Evolutionary conservation across 441 rosid genomes (phyloP), one percentile per base, ranked within the genome.

Genomic region (Arabidopsis lyrata): DNA sequence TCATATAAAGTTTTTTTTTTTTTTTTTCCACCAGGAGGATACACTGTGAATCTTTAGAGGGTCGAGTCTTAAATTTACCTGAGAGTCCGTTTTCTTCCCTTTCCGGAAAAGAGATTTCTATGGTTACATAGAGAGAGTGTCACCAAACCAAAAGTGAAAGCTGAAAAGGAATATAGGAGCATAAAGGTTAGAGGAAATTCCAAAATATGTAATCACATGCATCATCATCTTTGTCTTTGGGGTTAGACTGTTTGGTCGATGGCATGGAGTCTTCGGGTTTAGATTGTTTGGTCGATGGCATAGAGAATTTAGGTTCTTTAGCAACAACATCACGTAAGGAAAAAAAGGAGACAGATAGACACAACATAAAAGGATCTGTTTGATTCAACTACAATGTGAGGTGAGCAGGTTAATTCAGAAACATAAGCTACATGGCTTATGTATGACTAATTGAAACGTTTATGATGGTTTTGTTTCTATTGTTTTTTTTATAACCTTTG

Each of bases 1-100:
- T 36, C 29, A 61, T 48, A 8, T 16, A 45, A 14, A 66, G 22
- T 20, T 20, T 20, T 20, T 20, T 20, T 20, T 11, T 8, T 20
- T 16, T 24, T 44, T 77, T 73, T 50, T n/a, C 54, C 5, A 14
- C 27, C 39, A 76, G 70, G 52, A 47, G 54, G 4, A 47, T 76
- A 14, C 45, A 55, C 41, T 62, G 54, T 63, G 75, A 69, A 54
- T 12, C 54, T 57, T 54, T 76, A 53, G 75, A 87, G 81, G 84
- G 77, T 79, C 86, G 83, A 74, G 90, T 84, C 69, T 59, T 85
- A 24, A 75, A 87, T 73, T 95, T 91, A 79, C 97, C 98, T 0
- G 93, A 94, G 66, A 91, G 95, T 82, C 95, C 95, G 3, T 94
- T 94, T 78, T 88, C 97, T 36, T 73, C 90, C 70, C 62, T 83